Conservation (phyloP, 768 basidiomycete genomes). For the Xerocomellus intermedius region DNA sequence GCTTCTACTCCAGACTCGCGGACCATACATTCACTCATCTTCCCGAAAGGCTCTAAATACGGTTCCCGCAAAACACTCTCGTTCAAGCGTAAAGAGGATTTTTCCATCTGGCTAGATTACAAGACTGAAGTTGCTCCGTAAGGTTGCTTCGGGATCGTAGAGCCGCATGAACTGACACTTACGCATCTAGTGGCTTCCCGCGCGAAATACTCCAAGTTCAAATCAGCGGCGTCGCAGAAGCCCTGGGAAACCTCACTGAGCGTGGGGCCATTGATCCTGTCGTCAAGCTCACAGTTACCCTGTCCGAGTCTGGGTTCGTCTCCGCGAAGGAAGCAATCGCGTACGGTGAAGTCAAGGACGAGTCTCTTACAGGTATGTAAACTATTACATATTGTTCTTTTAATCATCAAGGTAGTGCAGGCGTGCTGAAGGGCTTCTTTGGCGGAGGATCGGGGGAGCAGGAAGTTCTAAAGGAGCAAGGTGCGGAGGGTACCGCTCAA, state of each 20-base stretch:
- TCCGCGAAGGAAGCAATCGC: conserved; percentile 77
- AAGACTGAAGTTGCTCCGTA: conserved; percentile 61
- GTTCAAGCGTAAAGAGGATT: conserved; percentile 83
- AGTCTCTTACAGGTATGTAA: conserved; percentile 64
- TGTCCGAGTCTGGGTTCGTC: conserved; percentile 87
- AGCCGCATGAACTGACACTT: conserved; percentile 2
- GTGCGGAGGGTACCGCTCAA: conserved; percentile 13
- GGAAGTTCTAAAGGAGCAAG: conserved; percentile 31
- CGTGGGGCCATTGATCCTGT: conserved; percentile 78
- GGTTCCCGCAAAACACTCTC: conserved; percentile 85
- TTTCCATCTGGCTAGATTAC: conserved; percentile 76
- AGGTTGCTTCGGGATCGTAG: conserved; percentile 26
- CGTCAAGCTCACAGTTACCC: conserved; percentile 77
- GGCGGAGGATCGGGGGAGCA: conserved; percentile 51
- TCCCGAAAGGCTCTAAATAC: conserved; percentile 72
- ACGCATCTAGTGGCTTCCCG: conserved; percentile 57
- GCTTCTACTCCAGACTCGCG: conserved; percentile 56
- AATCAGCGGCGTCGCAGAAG: conserved; percentile 70
- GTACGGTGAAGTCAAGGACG: conserved; percentile 79
- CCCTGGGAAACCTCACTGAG: conserved; percentile 80
- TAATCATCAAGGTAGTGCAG: conserved; percentile 35
- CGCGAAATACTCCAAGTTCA: conserved; percentile 72
- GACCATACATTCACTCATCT: conserved; percentile 73
- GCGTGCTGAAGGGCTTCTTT: conserved; percentile 88
- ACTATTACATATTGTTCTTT: neutral